Evolutionary conservation across 23 red algal species (phyloP).

Genomic region (Gracilaria gracilis): DNA sequence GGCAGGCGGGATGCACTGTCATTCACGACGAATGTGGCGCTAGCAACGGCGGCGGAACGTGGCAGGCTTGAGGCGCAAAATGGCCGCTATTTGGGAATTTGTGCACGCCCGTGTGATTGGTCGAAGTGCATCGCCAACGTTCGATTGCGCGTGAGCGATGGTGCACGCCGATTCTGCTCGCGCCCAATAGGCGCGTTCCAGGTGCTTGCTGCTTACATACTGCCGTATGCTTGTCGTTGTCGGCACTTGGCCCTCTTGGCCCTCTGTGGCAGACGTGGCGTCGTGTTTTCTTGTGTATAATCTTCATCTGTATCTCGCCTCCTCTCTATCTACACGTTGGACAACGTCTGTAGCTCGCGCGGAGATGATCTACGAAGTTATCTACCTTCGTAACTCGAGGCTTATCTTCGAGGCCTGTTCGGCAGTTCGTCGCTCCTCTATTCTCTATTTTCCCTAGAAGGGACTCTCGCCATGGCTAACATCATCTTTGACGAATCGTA

Average conservation of each 20-base stretch:
- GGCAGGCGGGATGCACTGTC: neutral
- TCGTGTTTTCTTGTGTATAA: neutral
- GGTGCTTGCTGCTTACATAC: neutral
- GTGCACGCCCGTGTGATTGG: neutral
- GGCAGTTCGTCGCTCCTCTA: too few relatives aligned
- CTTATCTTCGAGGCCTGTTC: too few relatives aligned
- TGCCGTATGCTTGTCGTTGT: neutral
- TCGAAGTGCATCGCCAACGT: neutral
- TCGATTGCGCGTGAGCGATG: neutral
- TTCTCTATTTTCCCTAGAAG: too few relatives aligned
- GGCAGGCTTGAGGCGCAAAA: neutral
- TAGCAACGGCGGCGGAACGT: neutral
- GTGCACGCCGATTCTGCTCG: neutral
- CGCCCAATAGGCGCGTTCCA: conserved; percentile 10
- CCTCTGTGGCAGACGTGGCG: neutral
- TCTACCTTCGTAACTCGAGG: too few relatives aligned
- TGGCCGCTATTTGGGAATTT: neutral
- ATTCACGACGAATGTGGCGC: conserved; percentile 5
- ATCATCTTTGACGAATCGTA: conserved; percentile 30
- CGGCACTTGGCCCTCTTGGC: too few relatives aligned
- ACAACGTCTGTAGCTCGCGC: too few relatives aligned
- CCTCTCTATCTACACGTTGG: too few relatives aligned
- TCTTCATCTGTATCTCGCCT: too few relatives aligned
- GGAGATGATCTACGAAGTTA: too few relatives aligned
- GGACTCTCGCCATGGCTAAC: conserved; percentile 24